phyloP scores from a whole-genome alignment of 345 rosid genomes.

The Lumnitzera racemosa region DNA sequence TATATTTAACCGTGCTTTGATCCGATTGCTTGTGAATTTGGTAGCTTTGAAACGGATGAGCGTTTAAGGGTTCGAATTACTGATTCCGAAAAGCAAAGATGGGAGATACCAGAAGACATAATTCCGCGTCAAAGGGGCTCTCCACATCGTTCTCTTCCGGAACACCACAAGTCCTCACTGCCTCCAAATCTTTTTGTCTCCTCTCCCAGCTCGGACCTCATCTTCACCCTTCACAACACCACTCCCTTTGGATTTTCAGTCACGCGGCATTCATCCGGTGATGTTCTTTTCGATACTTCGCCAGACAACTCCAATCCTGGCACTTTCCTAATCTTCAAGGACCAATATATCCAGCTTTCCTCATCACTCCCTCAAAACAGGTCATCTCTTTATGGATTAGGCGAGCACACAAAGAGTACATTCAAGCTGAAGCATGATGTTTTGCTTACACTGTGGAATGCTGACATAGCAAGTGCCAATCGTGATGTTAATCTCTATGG shows the following conservation, averaged over 20 bases:
- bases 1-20: neutral
- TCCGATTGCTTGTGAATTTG: neutral
- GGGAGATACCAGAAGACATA: constrained; percentile 54
- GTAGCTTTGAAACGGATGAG: constrained; percentile 42
- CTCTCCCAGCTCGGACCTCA: constrained; percentile 37
- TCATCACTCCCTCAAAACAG: constrained; percentile 42
- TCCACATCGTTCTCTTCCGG: constrained; percentile 5
- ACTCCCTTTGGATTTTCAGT: constrained; percentile 59
- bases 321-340: constrained; percentile 52
- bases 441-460: constrained; percentile 53
- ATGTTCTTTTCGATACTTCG: constrained; percentile 47
- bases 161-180: neutral
- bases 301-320: constrained; percentile 19
- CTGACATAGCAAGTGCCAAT: constrained; percentile 28
- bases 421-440: constrained; percentile 30
- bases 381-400: constrained; percentile 58
- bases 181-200: constrained; percentile 4
- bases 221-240: constrained; percentile 46
- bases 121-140: constrained; percentile 28
- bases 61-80: constrained; percentile 47
- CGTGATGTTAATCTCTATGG: constrained; percentile 57
- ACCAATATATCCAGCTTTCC: constrained; percentile 62
- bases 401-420: constrained; percentile 62
- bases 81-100: constrained; percentile 35
- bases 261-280: constrained; percentile 50